Evolutionary conservation across 2,329 filamentous ascomycete genomes (phyloP).

Genomic region (Lachnellula cervina): DNA sequence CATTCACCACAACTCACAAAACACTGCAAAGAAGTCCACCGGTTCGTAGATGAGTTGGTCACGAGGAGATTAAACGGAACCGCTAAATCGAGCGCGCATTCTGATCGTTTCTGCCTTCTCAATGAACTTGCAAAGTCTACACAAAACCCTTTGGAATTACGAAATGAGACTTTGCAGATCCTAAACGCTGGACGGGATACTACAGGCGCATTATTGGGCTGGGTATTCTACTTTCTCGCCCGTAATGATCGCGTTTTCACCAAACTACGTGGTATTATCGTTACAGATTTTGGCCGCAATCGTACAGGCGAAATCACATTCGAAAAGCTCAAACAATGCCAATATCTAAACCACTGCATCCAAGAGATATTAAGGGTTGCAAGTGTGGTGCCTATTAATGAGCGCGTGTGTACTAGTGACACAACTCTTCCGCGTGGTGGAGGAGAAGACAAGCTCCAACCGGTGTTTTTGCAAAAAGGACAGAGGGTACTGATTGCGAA

Average conservation of each 20-base stretch:
- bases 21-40: background rate
- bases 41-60: constrained; percentile 1
- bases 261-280: constrained; percentile 38
- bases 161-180: constrained; percentile 29
- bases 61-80: background rate
- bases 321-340: constrained; percentile 14
- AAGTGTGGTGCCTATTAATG: constrained; percentile 48
- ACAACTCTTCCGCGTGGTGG: constrained; percentile 34
- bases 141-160: constrained; percentile 13
- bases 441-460: constrained; percentile 29
- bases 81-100: background rate
- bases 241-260: constrained; percentile 35
- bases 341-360: constrained; percentile 22
- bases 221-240: constrained; percentile 40
- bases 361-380: constrained; percentile 39
- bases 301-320: constrained; percentile 11
- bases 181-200: constrained; percentile 50
- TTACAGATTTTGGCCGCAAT: constrained; percentile 32
- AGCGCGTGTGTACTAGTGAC: constrained; percentile 43
- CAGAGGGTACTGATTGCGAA: constrained; percentile 15
- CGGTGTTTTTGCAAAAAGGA: constrained; percentile 31
- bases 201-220: constrained; percentile 46
- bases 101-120: constrained; percentile 36
- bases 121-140: constrained; percentile 13
- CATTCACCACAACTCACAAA: background rate